Base-by-base conservation (phyloP, 225 moss, liverwort and hornwort genomes). In the Neckera pumila region DNA sequence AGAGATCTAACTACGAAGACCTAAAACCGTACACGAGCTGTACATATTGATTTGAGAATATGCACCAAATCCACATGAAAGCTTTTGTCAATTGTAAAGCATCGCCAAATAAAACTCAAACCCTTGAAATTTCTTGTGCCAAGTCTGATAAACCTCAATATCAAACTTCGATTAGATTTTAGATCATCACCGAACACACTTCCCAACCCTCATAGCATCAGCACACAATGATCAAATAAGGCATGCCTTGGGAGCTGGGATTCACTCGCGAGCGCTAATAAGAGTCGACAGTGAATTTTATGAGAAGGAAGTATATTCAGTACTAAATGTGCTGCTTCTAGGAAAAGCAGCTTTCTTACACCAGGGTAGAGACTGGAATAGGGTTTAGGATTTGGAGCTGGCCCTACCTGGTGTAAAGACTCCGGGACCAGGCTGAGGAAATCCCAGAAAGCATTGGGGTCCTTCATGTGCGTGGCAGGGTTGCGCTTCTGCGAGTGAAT, bases 401-500 rank as follows among this genome's bases (percentile, higher is more conserved):
- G 3, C 5, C 27, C 23, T 91, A 97, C 97, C 94, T 98, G 98
- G 45, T 98, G 98, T 5, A 98, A 90, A 12, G 97, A 93, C 53
- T 97, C 98, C 1, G 97, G 98, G 14, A 96, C 96, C 30, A 96
- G 89, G 84, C 98, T 98, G 51, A 95, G 90, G 15, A 98, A 96
- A 27, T 96, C 98, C 97, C 97, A 98, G 73, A 93, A 96, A 4
- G 97, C 93, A 78, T 93, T 96, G 4, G 96, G 93, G 6, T 96
- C 94, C 54, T 98, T 98, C 96, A 95, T 94, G 71, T 96, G 96
- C 1, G 96, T 97, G 10, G 94, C 95, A 3, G 96, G 98, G 51
- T 96, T 94, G 7, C 96, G 89, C 88, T 98, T 97, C 92, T 98
- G 98, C 9, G 96, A 96, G 65, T 96, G 96, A 45, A 98, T 98